Conservation (phyloP, 441 rosid species). For the Brassica balearica region DNA sequence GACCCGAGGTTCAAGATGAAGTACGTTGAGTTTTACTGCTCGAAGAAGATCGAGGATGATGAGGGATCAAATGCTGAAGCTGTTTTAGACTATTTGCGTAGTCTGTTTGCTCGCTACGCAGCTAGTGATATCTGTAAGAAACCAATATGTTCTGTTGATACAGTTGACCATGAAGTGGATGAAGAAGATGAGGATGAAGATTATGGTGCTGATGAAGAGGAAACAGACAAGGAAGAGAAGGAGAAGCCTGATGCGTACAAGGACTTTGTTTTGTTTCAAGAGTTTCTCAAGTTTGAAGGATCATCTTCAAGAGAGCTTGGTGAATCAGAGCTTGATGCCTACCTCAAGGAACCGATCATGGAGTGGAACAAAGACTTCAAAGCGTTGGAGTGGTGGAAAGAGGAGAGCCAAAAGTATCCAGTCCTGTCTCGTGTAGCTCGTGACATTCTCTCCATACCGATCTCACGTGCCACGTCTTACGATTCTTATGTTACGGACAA, state of each 20-base stretch:
- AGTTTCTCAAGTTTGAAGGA: conserved; percentile 36
- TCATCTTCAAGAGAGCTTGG: neutral
- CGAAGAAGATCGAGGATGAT: conserved; percentile 51
- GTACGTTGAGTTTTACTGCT: conserved; percentile 75
- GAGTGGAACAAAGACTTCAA: conserved; percentile 15
- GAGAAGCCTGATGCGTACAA: conserved; percentile 30
- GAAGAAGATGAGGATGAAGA: conserved; percentile 6
- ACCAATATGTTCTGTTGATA: conserved; percentile 10
- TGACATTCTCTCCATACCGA: conserved; percentile 36
- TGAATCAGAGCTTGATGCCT: conserved; percentile 37
- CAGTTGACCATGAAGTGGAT: neutral
- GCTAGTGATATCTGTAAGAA: conserved; percentile 18
- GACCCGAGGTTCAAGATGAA: conserved; percentile 88
- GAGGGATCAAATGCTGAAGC: conserved; percentile 43
- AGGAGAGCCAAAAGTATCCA: conserved; percentile 36
- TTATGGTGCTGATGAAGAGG: conserved; percentile 13
- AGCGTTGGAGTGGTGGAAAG: conserved; percentile 41
- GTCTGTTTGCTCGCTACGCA: conserved; percentile 30
- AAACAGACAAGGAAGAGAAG: neutral
- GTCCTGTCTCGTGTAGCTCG: conserved; percentile 39
- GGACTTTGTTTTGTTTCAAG: conserved; percentile 34
- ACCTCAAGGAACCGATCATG: conserved; percentile 30
- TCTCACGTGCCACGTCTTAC: conserved; percentile 31
- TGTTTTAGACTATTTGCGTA: conserved; percentile 30
- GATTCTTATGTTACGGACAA: conserved; percentile 22